These are phyloP conservation scores for Vaccinium myrtillus DNA, from an alignment of 148 eudicot genomes.

Conservation along the genomic window DNA sequence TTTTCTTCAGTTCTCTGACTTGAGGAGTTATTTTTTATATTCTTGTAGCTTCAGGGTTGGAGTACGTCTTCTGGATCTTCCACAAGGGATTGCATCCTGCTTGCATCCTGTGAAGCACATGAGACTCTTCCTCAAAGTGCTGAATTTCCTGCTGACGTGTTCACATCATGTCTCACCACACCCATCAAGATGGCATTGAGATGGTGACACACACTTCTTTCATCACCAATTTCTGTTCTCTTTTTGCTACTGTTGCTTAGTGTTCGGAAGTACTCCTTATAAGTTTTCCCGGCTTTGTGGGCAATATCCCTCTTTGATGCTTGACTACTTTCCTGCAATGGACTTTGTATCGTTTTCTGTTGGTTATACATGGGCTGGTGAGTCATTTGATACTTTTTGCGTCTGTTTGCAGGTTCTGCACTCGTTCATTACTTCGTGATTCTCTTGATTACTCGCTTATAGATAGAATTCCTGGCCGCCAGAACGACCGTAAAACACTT, in stretches of 20 bases:
- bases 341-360: not conserved
- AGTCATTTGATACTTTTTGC: not conserved
- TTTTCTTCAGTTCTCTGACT: slow-evolving; percentile 14
- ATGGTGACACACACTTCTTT: slow-evolving; percentile 52
- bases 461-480: slow-evolving; percentile 93
- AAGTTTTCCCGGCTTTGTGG: not conserved
- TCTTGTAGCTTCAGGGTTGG: slow-evolving; percentile 66
- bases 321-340: not conserved
- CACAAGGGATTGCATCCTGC: slow-evolving; percentile 82
- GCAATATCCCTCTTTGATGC: not conserved
- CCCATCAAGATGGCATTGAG: slow-evolving; percentile 96
- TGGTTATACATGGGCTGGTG: not conserved
- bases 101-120: slow-evolving; percentile 96
- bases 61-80: slow-evolving; percentile 55
- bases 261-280: not conserved
- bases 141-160: slow-evolving; percentile 96
- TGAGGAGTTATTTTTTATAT: not conserved
- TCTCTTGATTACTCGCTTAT: slow-evolving; percentile 81
- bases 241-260: not conserved
- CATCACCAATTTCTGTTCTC: not conserved
- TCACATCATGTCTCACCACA: slow-evolving; percentile 96
- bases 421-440: slow-evolving; percentile 83
- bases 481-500: slow-evolving; percentile 93
- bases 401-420: slow-evolving; percentile 75
- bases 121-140: slow-evolving; percentile 96